Evolutionary conservation across 306 rosid species (phyloP).

Genomic region (Rosa lucieae): DNA sequence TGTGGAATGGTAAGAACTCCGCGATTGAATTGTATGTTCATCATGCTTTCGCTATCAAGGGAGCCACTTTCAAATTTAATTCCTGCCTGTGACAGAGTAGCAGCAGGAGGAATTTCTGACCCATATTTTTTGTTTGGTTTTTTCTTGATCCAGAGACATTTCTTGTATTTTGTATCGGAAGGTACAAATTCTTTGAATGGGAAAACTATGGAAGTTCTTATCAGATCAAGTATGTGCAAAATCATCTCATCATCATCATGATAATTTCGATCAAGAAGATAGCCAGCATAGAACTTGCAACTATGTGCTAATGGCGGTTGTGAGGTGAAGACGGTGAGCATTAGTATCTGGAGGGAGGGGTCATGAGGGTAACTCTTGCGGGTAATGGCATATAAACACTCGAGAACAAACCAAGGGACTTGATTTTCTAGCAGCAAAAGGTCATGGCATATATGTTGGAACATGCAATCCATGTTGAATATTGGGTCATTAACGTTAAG

Average conservation of each 20-base stretch:
- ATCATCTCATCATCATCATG: too few relatives aligned
- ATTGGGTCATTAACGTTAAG: not conserved
- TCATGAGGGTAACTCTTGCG: not conserved
- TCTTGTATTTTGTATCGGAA: too few relatives aligned
- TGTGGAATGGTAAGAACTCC: too few relatives aligned
- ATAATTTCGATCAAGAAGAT: too few relatives aligned
- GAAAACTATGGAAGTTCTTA: not conserved
- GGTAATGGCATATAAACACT: not conserved
- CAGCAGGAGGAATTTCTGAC: too few relatives aligned
- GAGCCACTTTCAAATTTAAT: too few relatives aligned
- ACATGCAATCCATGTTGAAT: slow-evolving; percentile 5
- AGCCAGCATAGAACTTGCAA: not conserved
- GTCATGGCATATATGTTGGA: slow-evolving; percentile 4
- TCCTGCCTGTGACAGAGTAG: too few relatives aligned
- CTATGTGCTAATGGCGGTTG: accelerated
- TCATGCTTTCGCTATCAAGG: not conserved
- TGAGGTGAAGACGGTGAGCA: not conserved
- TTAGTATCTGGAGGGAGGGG: not conserved
- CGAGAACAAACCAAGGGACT: slow-evolving; percentile 29
- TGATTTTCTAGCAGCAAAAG: not conserved
- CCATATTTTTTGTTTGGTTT: too few relatives aligned
- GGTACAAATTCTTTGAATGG: not conserved
- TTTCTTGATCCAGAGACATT: too few relatives aligned
- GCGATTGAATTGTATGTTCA: too few relatives aligned
- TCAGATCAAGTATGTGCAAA: too few relatives aligned